Conservation (phyloP, 2,329 filamentous ascomycete genomes). For the Neofusicoccum parvum region DNA sequence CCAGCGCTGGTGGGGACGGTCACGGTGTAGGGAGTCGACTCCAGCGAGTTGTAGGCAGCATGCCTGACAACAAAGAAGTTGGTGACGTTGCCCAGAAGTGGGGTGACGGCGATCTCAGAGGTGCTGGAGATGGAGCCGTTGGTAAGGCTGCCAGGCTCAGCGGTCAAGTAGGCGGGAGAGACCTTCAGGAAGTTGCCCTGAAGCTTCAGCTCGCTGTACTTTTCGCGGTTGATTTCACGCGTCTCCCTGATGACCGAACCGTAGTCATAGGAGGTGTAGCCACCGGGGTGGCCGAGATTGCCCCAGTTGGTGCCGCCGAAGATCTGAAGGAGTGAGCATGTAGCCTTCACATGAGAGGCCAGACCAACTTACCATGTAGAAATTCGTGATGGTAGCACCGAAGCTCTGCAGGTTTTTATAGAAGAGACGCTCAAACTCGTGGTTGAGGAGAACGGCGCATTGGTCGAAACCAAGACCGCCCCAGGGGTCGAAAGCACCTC, state of each 20-base stretch:
- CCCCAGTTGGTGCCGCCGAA: constrained; percentile 85
- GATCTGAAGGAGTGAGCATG: constrained; percentile 45
- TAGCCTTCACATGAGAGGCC: background rate
- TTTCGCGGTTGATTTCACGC: constrained; percentile 68
- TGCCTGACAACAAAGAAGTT: constrained; percentile 71
- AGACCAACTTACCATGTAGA: constrained; percentile 67
- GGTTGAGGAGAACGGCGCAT: constrained; percentile 66
- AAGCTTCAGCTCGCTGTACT: constrained; percentile 79
- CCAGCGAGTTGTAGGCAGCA: constrained; percentile 62
- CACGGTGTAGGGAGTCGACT: constrained; percentile 63
- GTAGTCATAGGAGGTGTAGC: constrained; percentile 61
- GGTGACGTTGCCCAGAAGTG: constrained; percentile 55
- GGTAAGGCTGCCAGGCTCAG: constrained; percentile 34
- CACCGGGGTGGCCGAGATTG: constrained; percentile 67
- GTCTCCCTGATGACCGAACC: constrained; percentile 69
- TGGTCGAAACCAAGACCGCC: constrained; percentile 70
- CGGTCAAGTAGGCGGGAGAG: constrained; percentile 68
- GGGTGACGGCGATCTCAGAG: constrained; percentile 60
- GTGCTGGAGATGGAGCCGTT: constrained; percentile 40
- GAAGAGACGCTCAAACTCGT: constrained; percentile 77
- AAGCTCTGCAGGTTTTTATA: constrained; percentile 75
- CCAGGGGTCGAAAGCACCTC: constrained; percentile 73
- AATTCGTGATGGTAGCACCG: constrained; percentile 67
- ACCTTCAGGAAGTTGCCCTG: constrained; percentile 74
- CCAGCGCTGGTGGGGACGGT: constrained; percentile 63